phyloP scores from a whole-genome alignment of 208 protist genomes.

The Acanthamoeba triangularis region DNA sequence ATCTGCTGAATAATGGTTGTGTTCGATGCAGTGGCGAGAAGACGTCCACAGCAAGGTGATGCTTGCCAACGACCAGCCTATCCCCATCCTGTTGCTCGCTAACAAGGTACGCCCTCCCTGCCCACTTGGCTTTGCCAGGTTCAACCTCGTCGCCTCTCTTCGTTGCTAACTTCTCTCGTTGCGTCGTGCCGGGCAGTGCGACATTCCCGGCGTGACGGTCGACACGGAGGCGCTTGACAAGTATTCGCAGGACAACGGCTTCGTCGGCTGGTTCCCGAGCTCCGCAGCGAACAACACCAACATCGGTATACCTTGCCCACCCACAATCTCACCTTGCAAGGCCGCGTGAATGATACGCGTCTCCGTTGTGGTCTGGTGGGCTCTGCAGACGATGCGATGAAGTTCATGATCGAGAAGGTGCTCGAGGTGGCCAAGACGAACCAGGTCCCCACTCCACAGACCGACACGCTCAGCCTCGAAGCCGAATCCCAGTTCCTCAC shows the following conservation, averaged over 20 bases:
- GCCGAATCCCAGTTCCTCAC: conserved; percentile 29
- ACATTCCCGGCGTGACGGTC: conserved; percentile 58
- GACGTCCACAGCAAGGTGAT: conserved; percentile 87
- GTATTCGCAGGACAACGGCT: conserved; percentile 37
- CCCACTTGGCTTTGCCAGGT: background rate
- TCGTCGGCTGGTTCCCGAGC: conserved; percentile 69
- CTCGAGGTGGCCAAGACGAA: conserved; percentile 71
- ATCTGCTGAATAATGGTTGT: background rate
- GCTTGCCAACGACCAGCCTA: conserved; percentile 86
- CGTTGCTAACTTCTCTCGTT: background rate
- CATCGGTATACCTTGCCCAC: conserved; percentile 34
- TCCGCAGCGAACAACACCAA: conserved; percentile 65
- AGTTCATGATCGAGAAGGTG: conserved; percentile 67
- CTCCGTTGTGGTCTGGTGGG: background rate
- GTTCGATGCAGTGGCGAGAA: conserved; percentile 83
- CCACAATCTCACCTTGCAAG: background rate
- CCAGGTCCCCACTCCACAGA: background rate
- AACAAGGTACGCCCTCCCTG: conserved; percentile 78
- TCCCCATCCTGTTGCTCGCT: conserved; percentile 86
- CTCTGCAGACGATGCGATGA: conserved; percentile 64
- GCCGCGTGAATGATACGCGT: background rate
- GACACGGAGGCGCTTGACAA: conserved; percentile 50
- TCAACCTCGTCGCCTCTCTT: background rate
- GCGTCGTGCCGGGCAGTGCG: conserved; percentile 28
- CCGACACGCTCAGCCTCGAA: conserved; percentile 24